phyloP scores from a whole-genome alignment of 1,284 basidiomycete genomes.

The Ganoderma meredithae region DNA sequence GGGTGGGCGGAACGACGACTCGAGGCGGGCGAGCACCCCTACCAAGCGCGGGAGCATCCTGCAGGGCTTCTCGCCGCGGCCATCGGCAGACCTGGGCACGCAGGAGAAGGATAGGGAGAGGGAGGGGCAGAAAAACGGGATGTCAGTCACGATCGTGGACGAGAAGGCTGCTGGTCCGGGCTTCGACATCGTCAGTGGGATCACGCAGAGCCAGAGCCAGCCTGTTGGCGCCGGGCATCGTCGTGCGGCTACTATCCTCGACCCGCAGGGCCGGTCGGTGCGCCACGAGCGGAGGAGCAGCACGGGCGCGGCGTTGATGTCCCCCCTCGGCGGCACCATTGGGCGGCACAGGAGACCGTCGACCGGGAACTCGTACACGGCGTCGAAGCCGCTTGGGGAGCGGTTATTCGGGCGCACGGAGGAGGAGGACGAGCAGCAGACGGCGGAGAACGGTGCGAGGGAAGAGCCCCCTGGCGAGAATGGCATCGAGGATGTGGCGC shows the following conservation, averaged over 20 bases:
- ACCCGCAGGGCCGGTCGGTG: slow-evolving; percentile 62
- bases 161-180: slow-evolving; percentile 36
- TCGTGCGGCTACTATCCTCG: slow-evolving; percentile 77
- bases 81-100: slow-evolving; percentile 51
- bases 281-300: slow-evolving; percentile 82
- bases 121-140: slow-evolving; percentile 35
- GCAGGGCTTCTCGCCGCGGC: slow-evolving; percentile 53
- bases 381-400: slow-evolving; percentile 50
- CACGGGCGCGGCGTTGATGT: slow-evolving; percentile 68
- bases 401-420: slow-evolving; percentile 59
- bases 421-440: slow-evolving; percentile 50
- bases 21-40: slow-evolving; percentile 46
- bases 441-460: slow-evolving; percentile 48
- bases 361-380: slow-evolving; percentile 57
- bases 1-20: slow-evolving; percentile 53
- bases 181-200: slow-evolving; percentile 42
- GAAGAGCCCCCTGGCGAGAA: slow-evolving; percentile 36
- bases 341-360: slow-evolving; percentile 72
- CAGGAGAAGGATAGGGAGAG: slow-evolving; percentile 22
- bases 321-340: slow-evolving; percentile 60
- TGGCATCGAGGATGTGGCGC: slow-evolving; percentile 41
- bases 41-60: slow-evolving; percentile 60
- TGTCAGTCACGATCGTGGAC: slow-evolving; percentile 32
- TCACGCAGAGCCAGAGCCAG: slow-evolving; percentile 61
- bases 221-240: slow-evolving; percentile 65